Evolutionary conservation across 768 basidiomycete species (phyloP).

Genomic region (Auricularia sp.): DNA sequence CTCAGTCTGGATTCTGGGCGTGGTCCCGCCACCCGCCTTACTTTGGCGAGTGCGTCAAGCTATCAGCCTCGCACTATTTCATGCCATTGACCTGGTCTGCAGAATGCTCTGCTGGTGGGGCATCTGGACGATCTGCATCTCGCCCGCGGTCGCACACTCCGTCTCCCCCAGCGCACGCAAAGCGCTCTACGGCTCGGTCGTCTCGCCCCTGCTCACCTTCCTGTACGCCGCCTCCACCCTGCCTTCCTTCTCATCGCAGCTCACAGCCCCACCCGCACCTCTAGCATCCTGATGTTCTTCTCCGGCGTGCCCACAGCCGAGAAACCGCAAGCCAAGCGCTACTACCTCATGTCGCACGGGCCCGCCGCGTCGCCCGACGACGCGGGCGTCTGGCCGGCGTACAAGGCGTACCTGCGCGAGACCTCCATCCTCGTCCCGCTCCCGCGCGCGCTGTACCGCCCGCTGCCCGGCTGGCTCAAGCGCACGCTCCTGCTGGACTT

Average conservation of each 20-base stretch:
- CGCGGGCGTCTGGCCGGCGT: slow-evolving; percentile 38
- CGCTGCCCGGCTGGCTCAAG: slow-evolving; percentile 44
- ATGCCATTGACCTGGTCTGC: background rate
- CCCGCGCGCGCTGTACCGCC: slow-evolving; percentile 44
- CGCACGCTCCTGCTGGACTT: slow-evolving; percentile 49
- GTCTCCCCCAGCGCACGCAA: slow-evolving; percentile 33
- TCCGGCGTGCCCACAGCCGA: slow-evolving; percentile 64
- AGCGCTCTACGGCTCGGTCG: slow-evolving; percentile 51
- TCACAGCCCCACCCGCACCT: background rate
- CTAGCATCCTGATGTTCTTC: slow-evolving; percentile 50
- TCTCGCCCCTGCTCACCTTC: slow-evolving; percentile 56
- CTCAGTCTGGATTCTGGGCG: slow-evolving; percentile 41
- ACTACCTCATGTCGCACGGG: slow-evolving; percentile 43
- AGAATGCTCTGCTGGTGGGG: slow-evolving; percentile 61
- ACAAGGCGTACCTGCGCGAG: slow-evolving; percentile 42
- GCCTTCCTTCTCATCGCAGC: background rate
- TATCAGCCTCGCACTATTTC: slow-evolving; percentile 7
- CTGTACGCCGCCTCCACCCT: slow-evolving; percentile 30
- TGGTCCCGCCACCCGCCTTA: slow-evolving; percentile 62
- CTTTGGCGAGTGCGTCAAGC: slow-evolving; percentile 51
- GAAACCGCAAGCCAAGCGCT: slow-evolving; percentile 53
- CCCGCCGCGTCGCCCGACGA: slow-evolving; percentile 23
- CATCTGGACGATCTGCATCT: slow-evolving; percentile 49
- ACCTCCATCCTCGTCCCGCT: slow-evolving; percentile 57
- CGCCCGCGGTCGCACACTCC: slow-evolving; percentile 42